Percentiles rank a stretch among this genome's conserved stretches.
Conservation (phyloP, 768 basidiomycete species). For the Trametes cingulata region DNA sequence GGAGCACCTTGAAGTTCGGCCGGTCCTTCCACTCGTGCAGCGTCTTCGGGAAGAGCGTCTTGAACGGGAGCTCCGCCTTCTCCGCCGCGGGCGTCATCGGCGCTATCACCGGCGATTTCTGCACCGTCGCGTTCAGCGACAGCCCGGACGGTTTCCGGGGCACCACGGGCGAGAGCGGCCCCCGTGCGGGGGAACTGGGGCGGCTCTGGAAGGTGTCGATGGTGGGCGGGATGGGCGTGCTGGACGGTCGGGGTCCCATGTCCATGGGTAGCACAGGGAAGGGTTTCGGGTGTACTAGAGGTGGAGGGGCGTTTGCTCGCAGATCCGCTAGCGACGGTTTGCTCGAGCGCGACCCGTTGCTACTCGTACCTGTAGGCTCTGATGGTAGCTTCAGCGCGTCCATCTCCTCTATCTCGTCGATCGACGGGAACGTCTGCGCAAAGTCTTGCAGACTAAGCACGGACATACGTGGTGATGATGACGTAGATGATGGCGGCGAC, state of each 20-base stretch:
- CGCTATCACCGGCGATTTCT: conserved; percentile 34
- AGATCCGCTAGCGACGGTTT: conserved; percentile 15
- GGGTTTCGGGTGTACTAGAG: conserved; percentile 26
- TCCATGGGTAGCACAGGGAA: conserved; percentile 49
- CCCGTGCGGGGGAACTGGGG: conserved; percentile 49
- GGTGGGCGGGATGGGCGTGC: conserved; percentile 66
- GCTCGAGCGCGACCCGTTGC: conserved; percentile 29
- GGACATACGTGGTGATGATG: conserved; percentile 55
- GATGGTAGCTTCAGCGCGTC: conserved; percentile 50
- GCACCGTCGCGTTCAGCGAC: conserved; percentile 38
- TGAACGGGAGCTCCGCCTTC: conserved; percentile 54
- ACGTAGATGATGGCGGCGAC: conserved; percentile 69
- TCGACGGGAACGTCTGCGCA: conserved; percentile 68
- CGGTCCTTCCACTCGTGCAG: conserved; percentile 58
- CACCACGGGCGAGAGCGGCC: conserved; percentile 42
- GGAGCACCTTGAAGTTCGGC: conserved; percentile 55
- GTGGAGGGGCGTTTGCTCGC: conserved; percentile 13
- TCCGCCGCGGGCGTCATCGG: conserved; percentile 29
- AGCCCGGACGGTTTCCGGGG: conserved; percentile 45
- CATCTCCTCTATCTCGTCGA: conserved; percentile 71
- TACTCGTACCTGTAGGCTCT: conserved; percentile 42
- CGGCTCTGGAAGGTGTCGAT: conserved; percentile 59
- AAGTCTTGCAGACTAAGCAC: conserved; percentile 56
- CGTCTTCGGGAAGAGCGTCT: conserved; percentile 60
- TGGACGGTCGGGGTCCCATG: conserved; percentile 59